Evolutionary conservation across 768 basidiomycete genomes (phyloP).

Genomic region (Clitopilus hobsonii): DNA sequence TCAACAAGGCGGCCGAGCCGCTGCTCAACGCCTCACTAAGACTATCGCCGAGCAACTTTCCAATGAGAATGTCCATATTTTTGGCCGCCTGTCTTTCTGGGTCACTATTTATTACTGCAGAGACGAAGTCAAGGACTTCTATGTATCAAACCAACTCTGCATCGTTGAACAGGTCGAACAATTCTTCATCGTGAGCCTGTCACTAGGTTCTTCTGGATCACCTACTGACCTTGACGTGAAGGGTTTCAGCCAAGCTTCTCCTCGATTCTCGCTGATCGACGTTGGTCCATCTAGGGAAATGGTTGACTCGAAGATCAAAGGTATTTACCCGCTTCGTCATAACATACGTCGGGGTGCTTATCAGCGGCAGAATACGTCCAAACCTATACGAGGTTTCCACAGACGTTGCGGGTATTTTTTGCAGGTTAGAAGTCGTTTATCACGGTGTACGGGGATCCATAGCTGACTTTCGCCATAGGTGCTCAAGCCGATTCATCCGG

Average conservation of each 20-base stretch:
- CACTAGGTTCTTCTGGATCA: not conserved
- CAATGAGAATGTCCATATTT: constrained; percentile 53
- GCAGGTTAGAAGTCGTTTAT: constrained; percentile 62
- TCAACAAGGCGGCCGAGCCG: constrained; percentile 58
- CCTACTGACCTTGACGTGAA: constrained; percentile 13
- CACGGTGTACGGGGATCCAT: not conserved
- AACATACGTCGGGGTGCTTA: not conserved
- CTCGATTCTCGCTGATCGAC: constrained; percentile 67
- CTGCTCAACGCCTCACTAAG: constrained; percentile 63
- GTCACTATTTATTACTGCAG: constrained; percentile 70
- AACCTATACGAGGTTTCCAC: constrained; percentile 67
- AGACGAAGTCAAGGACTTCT: constrained; percentile 42
- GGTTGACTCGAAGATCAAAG: constrained; percentile 66
- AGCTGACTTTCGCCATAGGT: constrained; percentile 29
- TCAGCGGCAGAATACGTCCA: constrained; percentile 56
- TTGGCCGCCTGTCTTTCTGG: constrained; percentile 71
- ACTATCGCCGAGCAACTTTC: constrained; percentile 65
- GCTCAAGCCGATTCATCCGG: constrained; percentile 41
- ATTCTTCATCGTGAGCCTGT: constrained; percentile 47
- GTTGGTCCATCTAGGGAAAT: constrained; percentile 61
- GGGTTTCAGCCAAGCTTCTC: constrained; percentile 73
- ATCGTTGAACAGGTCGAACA: constrained; percentile 61
- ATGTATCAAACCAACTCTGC: constrained; percentile 52
- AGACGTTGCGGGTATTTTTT: constrained; percentile 71
- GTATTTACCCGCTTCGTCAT: constrained; percentile 25